Conservation (phyloP, 495 filamentous ascomycete species). For the Penicillium steckii region DNA sequence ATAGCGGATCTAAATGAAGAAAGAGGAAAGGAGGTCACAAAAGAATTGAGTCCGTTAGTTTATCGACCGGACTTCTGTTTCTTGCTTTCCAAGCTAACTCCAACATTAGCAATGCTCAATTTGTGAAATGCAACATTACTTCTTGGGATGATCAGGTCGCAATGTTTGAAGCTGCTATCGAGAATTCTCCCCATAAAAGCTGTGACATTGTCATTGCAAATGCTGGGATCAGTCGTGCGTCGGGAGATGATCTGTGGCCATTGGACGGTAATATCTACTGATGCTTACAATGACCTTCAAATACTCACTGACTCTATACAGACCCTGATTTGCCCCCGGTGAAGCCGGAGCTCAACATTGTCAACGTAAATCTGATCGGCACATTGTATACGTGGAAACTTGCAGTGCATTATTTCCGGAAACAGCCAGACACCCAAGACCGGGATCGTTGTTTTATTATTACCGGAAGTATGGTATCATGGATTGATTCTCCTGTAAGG, state of each 20-base stretch:
- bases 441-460: constrained; percentile 34
- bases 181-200: constrained; percentile 18
- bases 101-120: constrained; percentile 16
- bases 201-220: constrained; percentile 33
- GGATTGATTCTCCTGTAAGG: constrained; percentile 30
- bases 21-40: constrained; percentile 21
- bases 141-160: constrained; percentile 20
- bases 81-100: neutral
- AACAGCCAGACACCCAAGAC: constrained; percentile 29
- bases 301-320: constrained; percentile 1
- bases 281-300: neutral
- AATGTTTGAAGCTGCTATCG: constrained; percentile 17
- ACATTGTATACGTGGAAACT: constrained; percentile 42
- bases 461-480: constrained; percentile 24
- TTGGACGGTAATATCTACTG: constrained; percentile 25
- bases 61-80: neutral
- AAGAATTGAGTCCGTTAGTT: constrained; percentile 17
- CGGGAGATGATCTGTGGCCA: constrained; percentile 28
- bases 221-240: constrained; percentile 37
- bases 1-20: constrained; percentile 37
- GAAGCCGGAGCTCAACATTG: constrained; percentile 38
- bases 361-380: constrained; percentile 42
- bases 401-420: constrained; percentile 43
- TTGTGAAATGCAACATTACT: constrained; percentile 20
- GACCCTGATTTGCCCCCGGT: constrained; percentile 29